These are phyloP conservation scores for Cystobasidium slooffiae DNA, from an alignment of 1,284 basidiomycete species.

Conservation along the genomic window DNA sequence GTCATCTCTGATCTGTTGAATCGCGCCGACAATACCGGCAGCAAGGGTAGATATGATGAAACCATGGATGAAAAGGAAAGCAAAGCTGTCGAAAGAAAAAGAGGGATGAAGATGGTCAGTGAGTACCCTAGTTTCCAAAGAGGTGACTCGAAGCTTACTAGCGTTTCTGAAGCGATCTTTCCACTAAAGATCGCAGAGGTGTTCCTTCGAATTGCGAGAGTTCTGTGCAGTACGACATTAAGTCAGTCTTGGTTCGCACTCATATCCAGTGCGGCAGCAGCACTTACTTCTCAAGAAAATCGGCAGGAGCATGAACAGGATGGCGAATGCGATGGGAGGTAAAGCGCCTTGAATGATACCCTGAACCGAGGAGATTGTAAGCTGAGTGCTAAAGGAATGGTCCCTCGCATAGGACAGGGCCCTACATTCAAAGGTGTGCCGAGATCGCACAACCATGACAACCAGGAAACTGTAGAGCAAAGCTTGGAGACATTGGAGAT, in stretches of 20 bases:
- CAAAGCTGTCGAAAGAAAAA: constrained; percentile 74
- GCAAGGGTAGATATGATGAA: constrained; percentile 21
- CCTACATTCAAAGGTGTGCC: constrained; percentile 57
- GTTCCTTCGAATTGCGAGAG: constrained; percentile 78
- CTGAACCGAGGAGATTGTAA: no score
- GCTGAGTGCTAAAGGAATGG: no score
- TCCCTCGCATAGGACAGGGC: no score
- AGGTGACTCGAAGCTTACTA: no score
- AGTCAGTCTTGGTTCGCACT: not conserved
- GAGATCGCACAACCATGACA: constrained; percentile 79
- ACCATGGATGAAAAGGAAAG: constrained; percentile 66
- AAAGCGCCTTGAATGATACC: constrained; percentile 31
- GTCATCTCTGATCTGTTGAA: constrained; percentile 55
- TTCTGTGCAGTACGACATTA: constrained; percentile 53
- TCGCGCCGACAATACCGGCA: constrained; percentile 15
- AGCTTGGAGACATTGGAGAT: constrained; percentile 80
- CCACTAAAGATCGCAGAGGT: constrained; percentile 76
- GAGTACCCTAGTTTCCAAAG: no score
- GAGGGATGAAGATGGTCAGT: no score
- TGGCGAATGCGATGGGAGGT: constrained; percentile 56
- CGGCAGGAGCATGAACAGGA: constrained; percentile 89
- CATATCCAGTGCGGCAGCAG: no score
- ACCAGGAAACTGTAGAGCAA: constrained; percentile 68
- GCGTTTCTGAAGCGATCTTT: constrained; percentile 85
- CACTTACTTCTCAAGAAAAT: constrained; percentile 72